Conservation (phyloP, 176 grass and related monocot species). For the Leersia perrieri region DNA sequence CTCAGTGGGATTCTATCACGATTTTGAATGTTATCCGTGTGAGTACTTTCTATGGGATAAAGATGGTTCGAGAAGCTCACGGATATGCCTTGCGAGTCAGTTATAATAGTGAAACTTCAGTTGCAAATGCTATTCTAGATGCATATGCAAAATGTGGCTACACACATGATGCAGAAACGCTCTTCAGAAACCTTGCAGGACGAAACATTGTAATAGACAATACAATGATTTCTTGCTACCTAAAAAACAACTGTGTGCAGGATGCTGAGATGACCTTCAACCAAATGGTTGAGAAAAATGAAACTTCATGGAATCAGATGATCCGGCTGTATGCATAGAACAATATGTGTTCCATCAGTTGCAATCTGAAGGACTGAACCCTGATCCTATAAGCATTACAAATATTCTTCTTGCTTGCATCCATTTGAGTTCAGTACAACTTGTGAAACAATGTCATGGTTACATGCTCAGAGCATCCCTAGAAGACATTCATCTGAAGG, state of each 20-base stretch:
- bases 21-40: slow-evolving; percentile 53
- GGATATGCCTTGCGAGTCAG: slow-evolving; percentile 54
- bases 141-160: slow-evolving; percentile 65
- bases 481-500: slow-evolving; percentile 59
- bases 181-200: slow-evolving; percentile 42
- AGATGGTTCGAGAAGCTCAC: slow-evolving; percentile 59
- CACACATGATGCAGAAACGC: slow-evolving; percentile 31
- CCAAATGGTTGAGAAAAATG: slow-evolving; percentile 61
- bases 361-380: slow-evolving; percentile 42
- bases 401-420: slow-evolving; percentile 63
- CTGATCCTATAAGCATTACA: slow-evolving; percentile 54
- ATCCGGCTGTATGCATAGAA: slow-evolving; percentile 54
- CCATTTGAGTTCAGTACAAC: slow-evolving; percentile 50
- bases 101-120: slow-evolving; percentile 40
- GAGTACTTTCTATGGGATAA: slow-evolving; percentile 34
- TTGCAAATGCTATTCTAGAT: slow-evolving; percentile 69
- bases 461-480: slow-evolving; percentile 58
- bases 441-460: slow-evolving; percentile 71
- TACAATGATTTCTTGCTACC: slow-evolving; percentile 67
- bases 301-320: slow-evolving; percentile 70
- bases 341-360: slow-evolving; percentile 53
- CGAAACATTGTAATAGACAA: slow-evolving; percentile 54
- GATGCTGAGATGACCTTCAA: slow-evolving; percentile 51
- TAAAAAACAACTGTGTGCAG: slow-evolving; percentile 43
- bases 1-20: slow-evolving; percentile 48